phyloP scores from a whole-genome alignment of 805 yeast species.

The Starmerella floricola region DNA sequence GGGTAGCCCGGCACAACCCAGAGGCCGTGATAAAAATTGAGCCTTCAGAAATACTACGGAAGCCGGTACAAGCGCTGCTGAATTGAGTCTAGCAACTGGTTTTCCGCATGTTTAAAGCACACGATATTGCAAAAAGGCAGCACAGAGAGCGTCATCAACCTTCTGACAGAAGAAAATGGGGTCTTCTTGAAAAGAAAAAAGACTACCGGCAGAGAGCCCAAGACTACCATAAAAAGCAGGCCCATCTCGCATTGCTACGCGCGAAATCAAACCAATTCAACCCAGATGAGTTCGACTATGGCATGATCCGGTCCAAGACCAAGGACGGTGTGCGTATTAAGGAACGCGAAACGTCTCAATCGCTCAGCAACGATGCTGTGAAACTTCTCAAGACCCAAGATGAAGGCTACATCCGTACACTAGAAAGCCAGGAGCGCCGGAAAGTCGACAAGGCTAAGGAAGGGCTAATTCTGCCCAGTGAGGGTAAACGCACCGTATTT shows the following conservation, averaged over 20 bases:
- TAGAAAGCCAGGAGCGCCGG: constrained; percentile 54
- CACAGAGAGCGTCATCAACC: constrained; percentile 92
- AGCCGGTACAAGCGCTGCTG: too few species aligned
- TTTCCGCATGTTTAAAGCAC: constrained; percentile 30
- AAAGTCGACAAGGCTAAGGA: constrained; percentile 47
- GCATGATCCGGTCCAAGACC: constrained; percentile 70
- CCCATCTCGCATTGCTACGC: constrained; percentile 54
- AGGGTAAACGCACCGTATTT: constrained; percentile 74
- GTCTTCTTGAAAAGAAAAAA: constrained; percentile 86
- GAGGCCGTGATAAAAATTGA: too few species aligned
- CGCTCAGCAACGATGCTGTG: constrained; percentile 59
- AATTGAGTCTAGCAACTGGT: too few species aligned
- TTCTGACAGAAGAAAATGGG: constrained; percentile 55
- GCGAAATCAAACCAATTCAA: constrained; percentile 62
- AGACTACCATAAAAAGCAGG: constrained; percentile 49
- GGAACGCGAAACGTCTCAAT: constrained; percentile 33
- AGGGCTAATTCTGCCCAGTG: constrained; percentile 30
- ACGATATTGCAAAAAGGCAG: constrained; percentile 89
- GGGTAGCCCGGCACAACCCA: too few species aligned
- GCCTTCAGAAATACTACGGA: not conserved
- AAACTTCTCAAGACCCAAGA: constrained; percentile 84
- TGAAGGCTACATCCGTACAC: constrained; percentile 66
- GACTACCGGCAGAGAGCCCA: constrained; percentile 61
- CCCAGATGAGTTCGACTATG: constrained; percentile 94
- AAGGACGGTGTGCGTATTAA: constrained; percentile 56